Conservation (phyloP, 2,329 filamentous ascomycete species). For the Phialophora chinensis region DNA sequence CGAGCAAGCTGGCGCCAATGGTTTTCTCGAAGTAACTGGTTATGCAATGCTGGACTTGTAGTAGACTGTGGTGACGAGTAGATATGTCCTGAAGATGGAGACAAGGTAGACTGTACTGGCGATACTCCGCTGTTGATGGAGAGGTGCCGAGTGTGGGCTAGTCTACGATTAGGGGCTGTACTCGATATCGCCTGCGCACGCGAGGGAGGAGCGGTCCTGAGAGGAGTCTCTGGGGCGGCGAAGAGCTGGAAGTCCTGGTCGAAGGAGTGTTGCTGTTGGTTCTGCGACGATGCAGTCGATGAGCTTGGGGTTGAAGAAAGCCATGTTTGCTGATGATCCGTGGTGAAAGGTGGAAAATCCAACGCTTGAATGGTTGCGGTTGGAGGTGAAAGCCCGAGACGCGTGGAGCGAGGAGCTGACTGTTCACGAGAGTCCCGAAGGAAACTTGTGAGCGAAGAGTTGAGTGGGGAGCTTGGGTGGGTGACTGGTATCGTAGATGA, state of each 20-base stretch:
- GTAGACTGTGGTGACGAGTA: constrained; percentile 37
- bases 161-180: constrained; percentile 42
- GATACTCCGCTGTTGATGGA: constrained; percentile 39
- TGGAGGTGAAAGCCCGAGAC: constrained; percentile 40
- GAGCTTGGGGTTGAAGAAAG: constrained; percentile 44
- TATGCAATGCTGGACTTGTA: constrained; percentile 38
- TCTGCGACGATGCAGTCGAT: constrained; percentile 41
- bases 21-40: constrained; percentile 31
- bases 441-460: constrained; percentile 42
- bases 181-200: constrained; percentile 43
- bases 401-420: constrained; percentile 40
- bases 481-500: constrained; percentile 25
- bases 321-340: constrained; percentile 46
- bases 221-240: constrained; percentile 38
- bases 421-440: constrained; percentile 43
- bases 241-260: constrained; percentile 47
- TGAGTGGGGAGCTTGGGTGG: constrained; percentile 36
- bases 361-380: constrained; percentile 44
- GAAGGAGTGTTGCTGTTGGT: constrained; percentile 37
- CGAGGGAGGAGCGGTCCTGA: constrained; percentile 37
- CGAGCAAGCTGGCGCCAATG: constrained; percentile 40
- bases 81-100: constrained; percentile 32
- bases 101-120: constrained; percentile 36
- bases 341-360: constrained; percentile 46
- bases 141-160: constrained; percentile 37